Percentiles rank a stretch among this genome's conserved stretches.
Evolutionary conservation across 371 early-diverging fungal genomes (phyloP).

Genomic region (Lichtheimia corymbifera): DNA sequence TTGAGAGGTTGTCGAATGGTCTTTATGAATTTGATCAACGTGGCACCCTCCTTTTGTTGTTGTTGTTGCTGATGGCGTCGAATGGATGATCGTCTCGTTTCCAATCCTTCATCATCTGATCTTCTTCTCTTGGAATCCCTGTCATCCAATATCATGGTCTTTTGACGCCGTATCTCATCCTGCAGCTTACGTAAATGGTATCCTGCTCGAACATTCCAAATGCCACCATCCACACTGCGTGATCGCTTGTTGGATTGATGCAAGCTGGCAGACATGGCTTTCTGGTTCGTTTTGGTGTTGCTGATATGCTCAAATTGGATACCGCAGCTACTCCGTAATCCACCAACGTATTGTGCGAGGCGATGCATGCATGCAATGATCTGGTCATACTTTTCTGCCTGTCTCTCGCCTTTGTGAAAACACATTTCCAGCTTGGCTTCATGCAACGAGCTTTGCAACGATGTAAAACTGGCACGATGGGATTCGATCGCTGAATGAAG

Average conservation of each 20-base stretch:
- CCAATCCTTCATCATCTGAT: too few species aligned
- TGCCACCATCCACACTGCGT: slow-evolving; percentile 9
- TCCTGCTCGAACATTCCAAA: slow-evolving; percentile 48
- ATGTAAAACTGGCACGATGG: slow-evolving; percentile 67
- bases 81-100: not conserved
- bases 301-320: slow-evolving; percentile 66
- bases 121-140: not conserved
- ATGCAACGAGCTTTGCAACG: slow-evolving; percentile 60
- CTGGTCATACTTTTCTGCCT: slow-evolving; percentile 37
- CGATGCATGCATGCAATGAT: slow-evolving; percentile 59
- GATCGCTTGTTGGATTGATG: slow-evolving; percentile 4
- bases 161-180: slow-evolving; percentile 44
- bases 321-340: slow-evolving; percentile 67
- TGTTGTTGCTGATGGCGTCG: not conserved
- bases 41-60: slow-evolving; percentile 2
- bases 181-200: slow-evolving; percentile 44
- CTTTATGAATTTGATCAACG: slow-evolving; percentile 56
- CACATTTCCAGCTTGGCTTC: slow-evolving; percentile 67
- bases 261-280: slow-evolving; percentile 8
- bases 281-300: not conserved
- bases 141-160: slow-evolving; percentile 18
- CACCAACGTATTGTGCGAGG: slow-evolving; percentile 68
- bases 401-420: slow-evolving; percentile 50
- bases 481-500: slow-evolving; percentile 58
- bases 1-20: slow-evolving; percentile 63